Conservation (phyloP, 305 asterid species). For the Stenogyne calaminthoides region DNA sequence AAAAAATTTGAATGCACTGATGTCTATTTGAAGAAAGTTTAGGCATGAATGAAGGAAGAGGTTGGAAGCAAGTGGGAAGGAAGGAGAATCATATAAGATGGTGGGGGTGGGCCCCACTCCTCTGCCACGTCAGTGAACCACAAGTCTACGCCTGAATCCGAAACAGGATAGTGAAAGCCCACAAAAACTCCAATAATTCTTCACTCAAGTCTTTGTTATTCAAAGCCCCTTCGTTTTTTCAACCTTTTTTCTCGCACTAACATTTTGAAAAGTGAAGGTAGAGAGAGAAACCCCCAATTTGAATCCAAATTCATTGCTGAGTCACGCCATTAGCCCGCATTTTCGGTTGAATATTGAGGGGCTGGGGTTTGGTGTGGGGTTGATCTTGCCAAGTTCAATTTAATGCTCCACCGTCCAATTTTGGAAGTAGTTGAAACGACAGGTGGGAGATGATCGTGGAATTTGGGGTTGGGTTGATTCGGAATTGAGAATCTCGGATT, state of each 20-base stretch:
- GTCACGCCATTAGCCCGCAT: constrained; percentile 4
- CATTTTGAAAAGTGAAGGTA: not conserved
- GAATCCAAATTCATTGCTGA: constrained; percentile 23
- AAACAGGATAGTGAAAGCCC: not conserved
- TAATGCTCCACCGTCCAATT: too few relatives aligned
- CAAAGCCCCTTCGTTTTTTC: not conserved
- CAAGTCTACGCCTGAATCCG: constrained; percentile 6
- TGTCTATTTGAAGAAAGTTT: not conserved
- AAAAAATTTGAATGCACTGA: not conserved
- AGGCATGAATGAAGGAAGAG: constrained; percentile 22
- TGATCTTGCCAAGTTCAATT: constrained; percentile 18
- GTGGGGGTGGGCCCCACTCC: not conserved
- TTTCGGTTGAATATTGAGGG: constrained; percentile 13
- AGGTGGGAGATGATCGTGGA: constrained; percentile 8
- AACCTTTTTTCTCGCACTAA: constrained; percentile 22
- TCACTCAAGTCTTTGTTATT: constrained; percentile 9
- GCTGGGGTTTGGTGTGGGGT: constrained; percentile 18
- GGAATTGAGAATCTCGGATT: constrained; percentile 13
- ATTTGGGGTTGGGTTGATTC: constrained; percentile 5
- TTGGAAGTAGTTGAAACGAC: not conserved
- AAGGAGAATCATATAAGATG: not conserved
- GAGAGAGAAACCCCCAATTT: not conserved
- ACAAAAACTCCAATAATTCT: constrained; percentile 5
- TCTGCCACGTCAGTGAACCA: not conserved
- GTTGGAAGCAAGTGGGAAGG: not conserved